Conservation (phyloP, 495 filamentous ascomycete species). For the Parathielavia appendiculata region DNA sequence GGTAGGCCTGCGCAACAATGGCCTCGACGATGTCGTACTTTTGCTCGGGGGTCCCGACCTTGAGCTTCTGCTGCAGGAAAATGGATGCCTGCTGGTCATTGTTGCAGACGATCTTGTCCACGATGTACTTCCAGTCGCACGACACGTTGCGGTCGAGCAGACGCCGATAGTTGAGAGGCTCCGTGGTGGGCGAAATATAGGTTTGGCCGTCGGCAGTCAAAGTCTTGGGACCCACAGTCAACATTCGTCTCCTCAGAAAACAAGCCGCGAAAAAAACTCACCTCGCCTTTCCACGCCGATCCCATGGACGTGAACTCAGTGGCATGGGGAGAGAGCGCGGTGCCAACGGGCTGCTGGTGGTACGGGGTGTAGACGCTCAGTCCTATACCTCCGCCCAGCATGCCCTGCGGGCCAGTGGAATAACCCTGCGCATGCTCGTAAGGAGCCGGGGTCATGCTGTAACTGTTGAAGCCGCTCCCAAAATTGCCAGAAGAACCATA, state of each 20-base stretch:
- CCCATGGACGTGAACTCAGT: constrained; percentile 64
- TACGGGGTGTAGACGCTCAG: constrained; percentile 57
- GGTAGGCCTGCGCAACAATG: constrained; percentile 92
- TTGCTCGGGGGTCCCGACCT: constrained; percentile 90
- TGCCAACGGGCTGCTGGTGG: constrained; percentile 67
- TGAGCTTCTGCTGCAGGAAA: constrained; percentile 97
- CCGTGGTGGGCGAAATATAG: constrained; percentile 71
- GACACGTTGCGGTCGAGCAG: constrained; percentile 93
- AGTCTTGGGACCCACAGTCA: constrained; percentile 33
- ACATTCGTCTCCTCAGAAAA: background rate
- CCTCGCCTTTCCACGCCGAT: constrained; percentile 50
- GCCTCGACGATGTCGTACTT: constrained; percentile 96
- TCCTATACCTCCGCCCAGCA: constrained; percentile 29
- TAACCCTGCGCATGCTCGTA: constrained; percentile 35
- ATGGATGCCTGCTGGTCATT: constrained; percentile 99
- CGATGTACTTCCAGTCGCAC: constrained; percentile 99
- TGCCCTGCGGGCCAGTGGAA: constrained; percentile 25
- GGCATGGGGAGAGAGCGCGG: constrained; percentile 78
- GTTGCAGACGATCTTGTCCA: constrained; percentile 98
- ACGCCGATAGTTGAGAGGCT: constrained; percentile 95
- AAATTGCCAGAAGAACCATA: constrained; percentile 29
- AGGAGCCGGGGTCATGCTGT: constrained; percentile 27
- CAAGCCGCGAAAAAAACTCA: constrained; percentile 24
- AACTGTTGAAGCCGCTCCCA: constrained; percentile 21
- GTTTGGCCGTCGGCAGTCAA: constrained; percentile 58